Percentiles rank a stretch among this genome's conserved stretches.
Evolutionary conservation across 2,329 filamentous ascomycete genomes (phyloP).

Genomic region (Monosporascus cannonballus): DNA sequence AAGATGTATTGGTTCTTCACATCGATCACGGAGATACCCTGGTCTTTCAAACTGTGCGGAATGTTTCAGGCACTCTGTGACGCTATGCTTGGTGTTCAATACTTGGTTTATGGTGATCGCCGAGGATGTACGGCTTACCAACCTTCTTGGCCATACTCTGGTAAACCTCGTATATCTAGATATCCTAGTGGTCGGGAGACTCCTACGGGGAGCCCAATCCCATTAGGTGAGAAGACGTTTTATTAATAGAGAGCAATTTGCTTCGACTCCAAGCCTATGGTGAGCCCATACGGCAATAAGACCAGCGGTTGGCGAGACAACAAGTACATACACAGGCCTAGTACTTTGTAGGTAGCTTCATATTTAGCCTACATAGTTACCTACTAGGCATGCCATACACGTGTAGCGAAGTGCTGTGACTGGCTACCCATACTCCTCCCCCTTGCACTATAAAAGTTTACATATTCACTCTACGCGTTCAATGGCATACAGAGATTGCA

Average conservation of each 20-base stretch:
- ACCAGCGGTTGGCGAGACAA: too few relatives aligned
- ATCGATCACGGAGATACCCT: conserved; percentile 61
- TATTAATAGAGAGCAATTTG: conserved; percentile 10
- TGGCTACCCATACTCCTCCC: too few relatives aligned
- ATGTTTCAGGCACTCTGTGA: conserved; percentile 78
- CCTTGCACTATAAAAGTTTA: too few relatives aligned
- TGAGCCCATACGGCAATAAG: too few relatives aligned
- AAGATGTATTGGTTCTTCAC: conserved; percentile 87
- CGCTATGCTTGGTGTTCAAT: conserved; percentile 67
- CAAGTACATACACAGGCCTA: too few relatives aligned
- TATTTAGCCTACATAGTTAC: too few relatives aligned
- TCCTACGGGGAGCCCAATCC: conserved; percentile 33
- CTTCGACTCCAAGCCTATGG: too few relatives aligned
- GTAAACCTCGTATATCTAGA: conserved; percentile 22
- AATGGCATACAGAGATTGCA: too few relatives aligned
- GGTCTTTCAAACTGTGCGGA: conserved; percentile 76
- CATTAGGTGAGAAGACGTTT: conserved; percentile 28
- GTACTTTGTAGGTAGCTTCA: too few relatives aligned
- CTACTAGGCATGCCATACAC: too few relatives aligned
- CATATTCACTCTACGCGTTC: too few relatives aligned
- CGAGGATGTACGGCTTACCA: conserved; percentile 29
- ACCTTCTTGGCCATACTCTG: conserved; percentile 22
- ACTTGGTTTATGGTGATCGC: conserved; percentile 57
- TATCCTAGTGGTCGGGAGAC: conserved; percentile 30
- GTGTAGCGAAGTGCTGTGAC: too few relatives aligned